Evolutionary conservation across 2,329 filamentous ascomycete genomes (phyloP), one percentile per base, ranked within the genome.

Genomic region (Beauveria rudraprayagi): DNA sequence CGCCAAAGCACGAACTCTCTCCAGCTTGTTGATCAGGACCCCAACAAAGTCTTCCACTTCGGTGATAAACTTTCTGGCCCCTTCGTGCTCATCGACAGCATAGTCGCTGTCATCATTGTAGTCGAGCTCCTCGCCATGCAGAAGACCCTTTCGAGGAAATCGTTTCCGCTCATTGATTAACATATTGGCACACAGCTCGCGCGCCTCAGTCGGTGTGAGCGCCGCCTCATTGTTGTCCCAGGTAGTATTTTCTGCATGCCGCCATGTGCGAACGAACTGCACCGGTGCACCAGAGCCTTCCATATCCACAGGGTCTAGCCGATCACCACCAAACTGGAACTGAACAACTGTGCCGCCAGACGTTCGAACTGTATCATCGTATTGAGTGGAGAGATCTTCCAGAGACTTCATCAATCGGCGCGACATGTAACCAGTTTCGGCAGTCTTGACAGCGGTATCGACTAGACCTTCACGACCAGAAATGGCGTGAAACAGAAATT

Each of bases 401-500:
- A 99, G 77, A 3, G 91, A 96, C 76, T 99, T 99, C 93, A 99
- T 99, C 71, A 99, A 75, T 67, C 94, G 87, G 76, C 94, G 88
- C 65, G 93, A 97, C 94, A 99, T 99, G 77, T 99, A 99, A 65
- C 94, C 94, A 11, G 94, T 99, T 75, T 99, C 94, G 58, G 94
- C 94, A 58, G 94, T 99, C 79, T 99, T 99, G 77, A 97, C 94
- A 63, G 94, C 94, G 2, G 94, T 99, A 83, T 99, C 94, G 70
- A 99, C 92, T 66, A 99, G 79, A 85, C 94, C 94, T 84, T 97
- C 94, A 85, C 94, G 90, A 68, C 94, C 94, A 69, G 92, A 96
- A 77, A 97, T 97, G 66, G 94, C 94, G 83, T 99, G 94, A 76
- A 99, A 97, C 61, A 97, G 83, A 73, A 99, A 97, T 69, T 99